A percentile compares a stretch with the other conserved stretches of the same genome.
Evolutionary conservation across 441 rosid species (phyloP).

Genomic region (Mallotus repandus): DNA sequence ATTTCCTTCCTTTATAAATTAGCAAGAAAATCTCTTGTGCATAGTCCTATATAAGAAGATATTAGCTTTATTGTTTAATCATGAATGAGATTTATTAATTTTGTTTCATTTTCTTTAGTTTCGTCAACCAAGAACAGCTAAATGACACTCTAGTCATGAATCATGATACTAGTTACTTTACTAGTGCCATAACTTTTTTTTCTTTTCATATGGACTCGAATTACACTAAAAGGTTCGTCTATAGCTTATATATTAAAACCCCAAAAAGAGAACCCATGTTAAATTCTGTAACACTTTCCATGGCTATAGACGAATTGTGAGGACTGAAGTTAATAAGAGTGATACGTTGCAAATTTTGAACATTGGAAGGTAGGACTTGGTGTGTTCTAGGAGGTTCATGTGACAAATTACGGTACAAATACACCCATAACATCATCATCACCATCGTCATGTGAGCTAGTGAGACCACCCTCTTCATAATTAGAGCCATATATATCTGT

Average conservation of each 20-base stretch:
- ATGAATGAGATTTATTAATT: too few species aligned
- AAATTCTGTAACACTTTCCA: background rate
- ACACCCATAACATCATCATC: background rate
- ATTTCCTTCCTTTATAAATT: too few species aligned
- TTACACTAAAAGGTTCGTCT: too few species aligned
- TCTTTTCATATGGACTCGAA: too few species aligned
- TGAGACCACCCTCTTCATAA: background rate
- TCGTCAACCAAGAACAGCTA: background rate
- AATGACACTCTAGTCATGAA: background rate
- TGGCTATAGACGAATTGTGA: background rate
- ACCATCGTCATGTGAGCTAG: slow-evolving; percentile 11
- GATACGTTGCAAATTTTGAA: slow-evolving; percentile 1
- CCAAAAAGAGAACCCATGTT: too few species aligned
- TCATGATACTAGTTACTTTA: background rate
- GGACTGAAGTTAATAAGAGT: too few species aligned
- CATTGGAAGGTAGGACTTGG: background rate
- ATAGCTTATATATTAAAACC: too few species aligned
- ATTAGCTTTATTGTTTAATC: too few species aligned
- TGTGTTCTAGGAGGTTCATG: slow-evolving; percentile 2
- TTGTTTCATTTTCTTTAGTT: background rate
- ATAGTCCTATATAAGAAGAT: too few species aligned
- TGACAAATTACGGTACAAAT: background rate
- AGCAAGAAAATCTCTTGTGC: too few species aligned
- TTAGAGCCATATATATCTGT: background rate
- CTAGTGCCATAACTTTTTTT: too few species aligned